Evolutionary conservation across 2,329 filamentous ascomycete genomes (phyloP).

Genomic region (Neofusicoccum umdonicola): DNA sequence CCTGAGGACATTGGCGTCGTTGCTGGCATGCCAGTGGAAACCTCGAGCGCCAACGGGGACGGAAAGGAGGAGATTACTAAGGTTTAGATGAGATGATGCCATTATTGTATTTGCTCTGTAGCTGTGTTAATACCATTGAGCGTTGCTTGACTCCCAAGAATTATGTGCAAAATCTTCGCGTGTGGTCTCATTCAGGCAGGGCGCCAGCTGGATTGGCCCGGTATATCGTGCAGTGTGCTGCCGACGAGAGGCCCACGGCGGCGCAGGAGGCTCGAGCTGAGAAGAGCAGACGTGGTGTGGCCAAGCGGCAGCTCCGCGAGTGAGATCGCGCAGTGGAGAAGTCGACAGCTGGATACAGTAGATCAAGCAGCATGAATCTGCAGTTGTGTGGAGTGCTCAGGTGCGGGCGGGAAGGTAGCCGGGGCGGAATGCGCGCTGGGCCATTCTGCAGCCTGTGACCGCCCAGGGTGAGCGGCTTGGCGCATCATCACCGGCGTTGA

Average conservation of each 20-base stretch:
- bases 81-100: not conserved
- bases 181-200: not conserved
- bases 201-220: not conserved
- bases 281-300: not conserved
- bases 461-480: conserved; percentile 5
- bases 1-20: conserved; percentile 34
- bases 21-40: conserved; percentile 31
- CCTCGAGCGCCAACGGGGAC: conserved; percentile 2
- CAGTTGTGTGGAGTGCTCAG: not conserved
- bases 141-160: not conserved
- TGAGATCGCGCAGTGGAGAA: not conserved
- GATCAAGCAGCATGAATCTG: not conserved
- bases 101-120: not conserved
- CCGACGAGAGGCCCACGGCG: not conserved
- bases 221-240: not conserved
- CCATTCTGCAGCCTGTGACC: conserved; percentile 6
- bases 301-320: not conserved
- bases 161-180: not conserved
- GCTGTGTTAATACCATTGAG: not conserved
- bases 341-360: not conserved
- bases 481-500: conserved; percentile 13
- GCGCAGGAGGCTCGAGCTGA: not conserved
- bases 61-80: not conserved
- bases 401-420: not conserved
- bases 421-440: conserved; percentile 1